phyloP scores from a whole-genome alignment of 1,284 basidiomycete species.

The Phylloboletellus chloephorus region DNA sequence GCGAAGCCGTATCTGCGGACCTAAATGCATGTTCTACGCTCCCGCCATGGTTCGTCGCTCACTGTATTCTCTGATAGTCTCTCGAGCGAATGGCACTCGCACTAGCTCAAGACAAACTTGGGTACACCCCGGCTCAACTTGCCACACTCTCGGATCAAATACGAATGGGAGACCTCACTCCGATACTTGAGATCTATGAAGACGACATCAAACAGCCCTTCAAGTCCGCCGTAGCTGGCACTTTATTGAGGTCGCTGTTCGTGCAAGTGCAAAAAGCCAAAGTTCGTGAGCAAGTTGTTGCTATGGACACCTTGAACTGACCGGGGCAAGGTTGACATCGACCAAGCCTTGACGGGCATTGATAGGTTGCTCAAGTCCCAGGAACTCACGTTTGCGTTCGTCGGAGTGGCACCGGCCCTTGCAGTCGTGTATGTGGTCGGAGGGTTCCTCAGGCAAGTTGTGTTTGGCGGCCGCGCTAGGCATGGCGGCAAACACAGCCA shows the following conservation, averaged over 20 bases:
- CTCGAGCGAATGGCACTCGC: constrained; percentile 90
- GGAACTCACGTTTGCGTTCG: constrained; percentile 95
- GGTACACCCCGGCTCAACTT: constrained; percentile 59
- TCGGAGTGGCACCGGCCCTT: constrained; percentile 90
- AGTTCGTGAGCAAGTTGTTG: constrained; percentile 39
- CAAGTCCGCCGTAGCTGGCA: constrained; percentile 76
- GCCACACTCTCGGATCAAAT: constrained; percentile 63
- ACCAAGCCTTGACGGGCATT: constrained; percentile 79
- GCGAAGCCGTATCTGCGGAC: constrained; percentile 77
- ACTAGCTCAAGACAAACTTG: constrained; percentile 76
- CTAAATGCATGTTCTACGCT: constrained; percentile 51
- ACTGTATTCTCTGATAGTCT: constrained; percentile 48
- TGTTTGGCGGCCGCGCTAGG: constrained; percentile 35
- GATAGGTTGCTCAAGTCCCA: constrained; percentile 93
- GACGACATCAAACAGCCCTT: constrained; percentile 86
- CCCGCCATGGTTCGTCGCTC: neutral
- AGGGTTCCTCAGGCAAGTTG: constrained; percentile 40
- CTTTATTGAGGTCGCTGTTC: constrained; percentile 80
- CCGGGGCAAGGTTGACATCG: constrained; percentile 73
- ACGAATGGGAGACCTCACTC: constrained; percentile 79
- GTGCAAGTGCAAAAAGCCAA: constrained; percentile 98
- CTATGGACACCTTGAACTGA: neutral
- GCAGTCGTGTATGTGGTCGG: constrained; percentile 72
- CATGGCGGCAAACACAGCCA: constrained; percentile 50
- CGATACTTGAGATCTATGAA: constrained; percentile 88